phyloP scores from a whole-genome alignment of 75 land plant species.

The Pseudotsuga menziesii region DNA sequence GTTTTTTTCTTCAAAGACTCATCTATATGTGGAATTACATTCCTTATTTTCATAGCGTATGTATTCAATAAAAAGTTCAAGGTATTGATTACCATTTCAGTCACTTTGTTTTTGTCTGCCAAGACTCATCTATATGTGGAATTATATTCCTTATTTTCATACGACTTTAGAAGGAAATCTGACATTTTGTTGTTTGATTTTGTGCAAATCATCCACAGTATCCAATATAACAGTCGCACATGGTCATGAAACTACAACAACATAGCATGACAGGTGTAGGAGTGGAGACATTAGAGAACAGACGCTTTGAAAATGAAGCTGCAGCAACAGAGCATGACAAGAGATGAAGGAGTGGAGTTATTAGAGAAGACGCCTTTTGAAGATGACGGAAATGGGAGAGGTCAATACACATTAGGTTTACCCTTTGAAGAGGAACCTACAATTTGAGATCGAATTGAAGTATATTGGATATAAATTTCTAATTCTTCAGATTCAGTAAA shows the following conservation, averaged over 20 bases:
- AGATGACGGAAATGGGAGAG: conserved; percentile 53
- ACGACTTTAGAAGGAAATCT: not conserved
- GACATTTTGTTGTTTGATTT: not conserved
- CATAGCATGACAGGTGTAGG: too few species aligned
- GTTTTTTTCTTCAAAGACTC: too few species aligned
- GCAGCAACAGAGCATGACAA: conserved; percentile 59
- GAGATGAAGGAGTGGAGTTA: conserved; percentile 61
- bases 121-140: too few species aligned
- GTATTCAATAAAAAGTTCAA: too few species aligned
- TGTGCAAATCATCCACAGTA: conserved; percentile 32
- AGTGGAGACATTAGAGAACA: too few species aligned
- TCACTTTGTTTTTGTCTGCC: too few species aligned
- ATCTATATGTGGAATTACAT: too few species aligned
- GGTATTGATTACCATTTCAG: too few species aligned
- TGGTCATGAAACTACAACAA: too few species aligned
- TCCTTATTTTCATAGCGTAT: too few species aligned
- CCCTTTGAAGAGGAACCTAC: conserved; percentile 56
- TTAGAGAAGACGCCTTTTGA: conserved; percentile 56
- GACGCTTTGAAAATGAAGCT: too few species aligned
- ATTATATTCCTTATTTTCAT: not conserved
- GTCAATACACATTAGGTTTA: conserved; percentile 72
- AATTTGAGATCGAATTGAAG: not conserved
- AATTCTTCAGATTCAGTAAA: too few species aligned
- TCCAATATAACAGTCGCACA: conserved; percentile 58
- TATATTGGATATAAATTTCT: not conserved